Percentiles rank a stretch among this genome's conserved stretches.
phyloP scores from a whole-genome alignment of 495 filamentous ascomycete genomes.

The Achaetomiella virescens region DNA sequence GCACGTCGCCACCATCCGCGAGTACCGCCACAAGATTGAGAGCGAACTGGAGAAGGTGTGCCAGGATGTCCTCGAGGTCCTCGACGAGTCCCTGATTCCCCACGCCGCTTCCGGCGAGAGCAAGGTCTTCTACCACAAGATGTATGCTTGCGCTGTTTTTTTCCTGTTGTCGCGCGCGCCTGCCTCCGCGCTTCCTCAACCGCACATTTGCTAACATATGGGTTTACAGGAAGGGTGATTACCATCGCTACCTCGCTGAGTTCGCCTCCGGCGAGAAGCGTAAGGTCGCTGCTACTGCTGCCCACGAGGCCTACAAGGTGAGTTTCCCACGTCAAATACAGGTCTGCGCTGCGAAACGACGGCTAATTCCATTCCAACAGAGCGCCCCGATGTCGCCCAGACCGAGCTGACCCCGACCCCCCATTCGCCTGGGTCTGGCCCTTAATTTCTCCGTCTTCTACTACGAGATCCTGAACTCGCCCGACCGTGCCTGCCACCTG shows the following conservation, averaged over 20 bases:
- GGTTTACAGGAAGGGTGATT: slow-evolving; percentile 89
- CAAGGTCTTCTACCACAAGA: slow-evolving; percentile 99
- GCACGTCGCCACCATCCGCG: slow-evolving; percentile 91
- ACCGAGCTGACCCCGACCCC: slow-evolving; percentile 96
- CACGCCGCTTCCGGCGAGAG: slow-evolving; percentile 98
- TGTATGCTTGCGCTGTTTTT: slow-evolving; percentile 54
- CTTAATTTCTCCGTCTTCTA: slow-evolving; percentile 99
- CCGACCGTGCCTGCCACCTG: slow-evolving; percentile 96
- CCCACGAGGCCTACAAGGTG: slow-evolving; percentile 99
- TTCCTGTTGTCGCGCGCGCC: neutral
- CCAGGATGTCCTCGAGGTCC: slow-evolving; percentile 94
- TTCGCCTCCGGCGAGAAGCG: slow-evolving; percentile 99
- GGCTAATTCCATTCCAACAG: slow-evolving; percentile 37
- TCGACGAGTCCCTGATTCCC: slow-evolving; percentile 93
- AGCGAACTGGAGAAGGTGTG: slow-evolving; percentile 95
- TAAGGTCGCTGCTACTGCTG: slow-evolving; percentile 91
- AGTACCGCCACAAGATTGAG: slow-evolving; percentile 99
- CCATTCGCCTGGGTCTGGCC: slow-evolving; percentile 95
- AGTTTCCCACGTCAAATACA: neutral
- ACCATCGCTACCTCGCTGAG: slow-evolving; percentile 98
- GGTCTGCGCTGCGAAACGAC: neutral
- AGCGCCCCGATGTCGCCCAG: slow-evolving; percentile 95
- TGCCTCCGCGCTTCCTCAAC: neutral
- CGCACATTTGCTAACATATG: slow-evolving; percentile 1
- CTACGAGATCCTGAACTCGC: slow-evolving; percentile 99